A percentile compares a stretch with the other conserved stretches of the same genome.
phyloP scores from a whole-genome alignment of 257 asterid species.

The Vinca minor region DNA sequence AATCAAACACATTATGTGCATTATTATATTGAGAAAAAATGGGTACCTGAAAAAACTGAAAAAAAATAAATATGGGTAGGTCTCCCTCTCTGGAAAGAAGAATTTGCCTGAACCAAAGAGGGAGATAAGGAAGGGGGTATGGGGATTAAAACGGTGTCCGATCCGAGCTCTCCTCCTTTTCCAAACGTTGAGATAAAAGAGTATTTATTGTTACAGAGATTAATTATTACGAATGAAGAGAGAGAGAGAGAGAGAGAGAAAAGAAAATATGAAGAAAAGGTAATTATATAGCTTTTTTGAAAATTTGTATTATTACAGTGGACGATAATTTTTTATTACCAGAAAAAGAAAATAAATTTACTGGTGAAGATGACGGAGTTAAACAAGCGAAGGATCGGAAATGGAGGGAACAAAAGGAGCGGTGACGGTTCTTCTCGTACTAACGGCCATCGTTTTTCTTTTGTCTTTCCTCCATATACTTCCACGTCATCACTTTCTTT shows the following conservation, averaged over 20 bases:
- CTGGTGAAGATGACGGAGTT: too few species aligned
- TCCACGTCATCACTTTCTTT: background rate
- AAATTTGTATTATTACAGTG: too few species aligned
- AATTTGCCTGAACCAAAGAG: constrained; percentile 14
- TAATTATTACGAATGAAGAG: too few species aligned
- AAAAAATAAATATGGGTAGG: background rate
- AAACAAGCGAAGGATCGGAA: background rate
- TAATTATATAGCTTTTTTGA: too few species aligned
- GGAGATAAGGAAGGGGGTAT: constrained; percentile 1
- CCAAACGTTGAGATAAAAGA: too few species aligned
- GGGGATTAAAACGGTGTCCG: constrained; percentile 13
- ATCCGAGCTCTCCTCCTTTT: constrained; percentile 9
- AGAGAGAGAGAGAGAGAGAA: too few species aligned
- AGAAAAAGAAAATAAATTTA: too few species aligned
- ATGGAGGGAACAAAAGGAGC: background rate
- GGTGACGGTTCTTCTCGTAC: constrained; percentile 11
- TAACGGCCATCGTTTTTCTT: constrained; percentile 1
- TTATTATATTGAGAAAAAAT: background rate
- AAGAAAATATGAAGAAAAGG: too few species aligned
- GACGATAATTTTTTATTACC: too few species aligned
- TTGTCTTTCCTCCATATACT: background rate
- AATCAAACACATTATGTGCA: background rate
- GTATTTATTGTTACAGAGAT: too few species aligned
- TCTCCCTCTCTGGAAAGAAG: constrained; percentile 12
- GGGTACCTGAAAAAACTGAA: constrained; percentile 7